Evolutionary conservation across 1,139 yeast species (phyloP), one percentile per base, ranked within the genome.

Genomic region (Suhomyces bolitotheri): DNA sequence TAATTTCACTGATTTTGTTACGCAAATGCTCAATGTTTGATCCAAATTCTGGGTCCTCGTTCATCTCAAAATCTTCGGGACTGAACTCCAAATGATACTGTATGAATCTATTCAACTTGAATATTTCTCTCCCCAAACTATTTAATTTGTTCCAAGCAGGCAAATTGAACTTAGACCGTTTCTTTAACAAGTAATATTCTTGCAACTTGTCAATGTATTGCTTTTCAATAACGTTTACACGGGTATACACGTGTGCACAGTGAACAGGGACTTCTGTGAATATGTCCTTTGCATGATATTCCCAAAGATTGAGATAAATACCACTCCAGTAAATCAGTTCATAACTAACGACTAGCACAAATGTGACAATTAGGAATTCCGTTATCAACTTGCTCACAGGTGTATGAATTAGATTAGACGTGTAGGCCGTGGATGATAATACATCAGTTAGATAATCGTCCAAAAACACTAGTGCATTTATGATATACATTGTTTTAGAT

Each of bases 21-120:
- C 89, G 70, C 40, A 87, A 66, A 45, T 81, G 80, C 16, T 66
- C 71, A 16, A 89, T 67, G 8, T 82, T 76, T 7, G 89, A 78
- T 1, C 95, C 95, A 46, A 69, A 73, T 36, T 82, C 90, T 2
- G 82, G 82, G 41, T 81, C 75, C 45, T 56, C 71, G 62, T 55
- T 73, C 54, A 54, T 53, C 50, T 68, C 79, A 51, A 78, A 82
- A 51, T 88, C 96, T 45, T 83, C 94, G 0, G 90, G 89, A 28
- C 87, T 76, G 58, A 88, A 86, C 51, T 85, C 92, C 44, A 87
- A 71, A 51, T 83, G 85, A 50, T 80, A 84, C 29, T 64, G 69
- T 16, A 82, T 58, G 23, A 79, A 80, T 23, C 59, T 54, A 2
- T 50, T 46, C 31, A 59, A 49, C 19, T 49, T 44, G 45, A 62